These are phyloP conservation scores for Aquanectria penicillioides DNA, from an alignment of 2,329 filamentous ascomycete genomes.

Conservation along the genomic window DNA sequence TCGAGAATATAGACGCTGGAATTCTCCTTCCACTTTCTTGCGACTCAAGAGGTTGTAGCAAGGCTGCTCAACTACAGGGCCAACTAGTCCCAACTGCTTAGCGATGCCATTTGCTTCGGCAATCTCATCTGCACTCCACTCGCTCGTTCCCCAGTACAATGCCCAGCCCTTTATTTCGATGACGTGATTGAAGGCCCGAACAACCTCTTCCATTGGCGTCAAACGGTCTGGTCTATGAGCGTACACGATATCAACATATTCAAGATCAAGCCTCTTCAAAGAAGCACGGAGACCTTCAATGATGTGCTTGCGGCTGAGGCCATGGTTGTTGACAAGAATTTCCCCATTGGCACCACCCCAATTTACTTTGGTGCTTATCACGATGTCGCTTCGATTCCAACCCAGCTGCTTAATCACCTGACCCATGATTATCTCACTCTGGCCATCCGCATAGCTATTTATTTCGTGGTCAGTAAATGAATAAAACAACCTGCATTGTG, in stretches of 20 bases:
- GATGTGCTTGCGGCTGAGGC: conserved; percentile 73
- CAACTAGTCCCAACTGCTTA: conserved; percentile 68
- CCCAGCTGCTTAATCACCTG: conserved; percentile 68
- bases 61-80: conserved; percentile 73
- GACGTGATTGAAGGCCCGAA: conserved; percentile 76
- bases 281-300: conserved; percentile 65
- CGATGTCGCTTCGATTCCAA: conserved; percentile 70
- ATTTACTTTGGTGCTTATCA: conserved; percentile 72
- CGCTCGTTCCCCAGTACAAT: conserved; percentile 72
- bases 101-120: conserved; percentile 68
- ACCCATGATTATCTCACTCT: conserved; percentile 73
- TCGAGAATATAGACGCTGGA: conserved; percentile 68
- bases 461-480: too few species aligned
- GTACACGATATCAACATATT: conserved; percentile 75
- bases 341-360: conserved; percentile 71
- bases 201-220: conserved; percentile 77
- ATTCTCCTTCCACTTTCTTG: conserved; percentile 71
- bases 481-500: too few species aligned
- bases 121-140: conserved; percentile 77
- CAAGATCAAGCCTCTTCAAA: conserved; percentile 66
- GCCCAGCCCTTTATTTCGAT: conserved; percentile 75
- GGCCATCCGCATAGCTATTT: conserved; percentile 67
- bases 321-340: conserved; percentile 72
- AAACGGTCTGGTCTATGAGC: conserved; percentile 74
- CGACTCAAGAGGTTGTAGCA: conserved; percentile 73